phyloP scores from a whole-genome alignment of 805 yeast species.

The Myxozyma geophila region DNA sequence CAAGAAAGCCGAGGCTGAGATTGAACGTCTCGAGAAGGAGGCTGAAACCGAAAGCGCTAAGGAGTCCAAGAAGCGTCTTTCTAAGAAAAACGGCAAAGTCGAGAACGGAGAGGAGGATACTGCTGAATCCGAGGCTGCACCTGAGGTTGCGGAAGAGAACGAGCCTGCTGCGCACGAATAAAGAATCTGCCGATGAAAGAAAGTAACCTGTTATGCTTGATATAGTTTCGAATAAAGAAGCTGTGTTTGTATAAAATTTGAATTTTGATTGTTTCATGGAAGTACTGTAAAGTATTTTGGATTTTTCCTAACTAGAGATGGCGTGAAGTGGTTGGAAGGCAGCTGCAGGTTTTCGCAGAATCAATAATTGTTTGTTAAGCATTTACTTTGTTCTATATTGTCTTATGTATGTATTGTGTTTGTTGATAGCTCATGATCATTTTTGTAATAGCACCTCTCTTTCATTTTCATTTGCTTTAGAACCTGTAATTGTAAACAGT shows the following conservation, averaged over 20 bases:
- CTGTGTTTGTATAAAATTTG: neutral
- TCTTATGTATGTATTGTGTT: neutral
- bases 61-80: slow-evolving; percentile 13
- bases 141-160: neutral
- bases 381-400: neutral
- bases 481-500: no score
- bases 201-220: neutral
- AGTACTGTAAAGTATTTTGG: neutral
- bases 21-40: slow-evolving; percentile 67
- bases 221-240: neutral
- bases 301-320: neutral
- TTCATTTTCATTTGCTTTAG: no score
- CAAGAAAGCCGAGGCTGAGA: slow-evolving; percentile 75
- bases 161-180: slow-evolving; percentile 18
- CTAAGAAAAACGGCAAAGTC: slow-evolving; percentile 18
- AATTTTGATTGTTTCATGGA: neutral
- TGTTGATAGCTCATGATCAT: neutral
- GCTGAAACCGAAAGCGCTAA: slow-evolving; percentile 44
- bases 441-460: neutral
- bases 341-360: neutral
- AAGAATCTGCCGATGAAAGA: neutral
- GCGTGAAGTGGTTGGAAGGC: neutral
- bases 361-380: neutral
- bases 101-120: slow-evolving; percentile 4
- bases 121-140: slow-evolving; percentile 7